These are phyloP conservation scores for Penicillium tannophilum DNA, from an alignment of 495 filamentous ascomycete genomes.

Conservation along the genomic window DNA sequence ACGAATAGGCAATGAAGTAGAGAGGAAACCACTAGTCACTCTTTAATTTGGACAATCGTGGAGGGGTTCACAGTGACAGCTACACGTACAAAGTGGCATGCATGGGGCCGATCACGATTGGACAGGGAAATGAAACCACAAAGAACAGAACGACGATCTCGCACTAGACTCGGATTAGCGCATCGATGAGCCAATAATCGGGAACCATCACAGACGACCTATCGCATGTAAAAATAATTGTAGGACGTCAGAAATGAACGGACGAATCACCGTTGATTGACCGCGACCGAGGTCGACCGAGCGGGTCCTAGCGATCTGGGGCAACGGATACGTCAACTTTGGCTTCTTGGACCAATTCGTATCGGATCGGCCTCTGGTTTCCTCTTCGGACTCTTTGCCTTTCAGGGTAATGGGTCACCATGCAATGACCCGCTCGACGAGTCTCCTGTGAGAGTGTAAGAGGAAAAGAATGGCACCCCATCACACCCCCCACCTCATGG, in stretches of 20 bases:
- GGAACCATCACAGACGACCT: slow-evolving; percentile 1
- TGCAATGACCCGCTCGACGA: not conserved
- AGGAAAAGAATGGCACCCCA: not conserved
- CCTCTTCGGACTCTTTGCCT: not conserved
- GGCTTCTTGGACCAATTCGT: not conserved
- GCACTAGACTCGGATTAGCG: not conserved
- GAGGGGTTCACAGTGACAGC: slow-evolving; percentile 19
- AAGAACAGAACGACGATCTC: not conserved
- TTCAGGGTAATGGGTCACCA: slow-evolving; percentile 1
- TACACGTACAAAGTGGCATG: slow-evolving; percentile 13
- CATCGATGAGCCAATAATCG: slow-evolving; percentile 24
- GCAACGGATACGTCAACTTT: slow-evolving; percentile 32
- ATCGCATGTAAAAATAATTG: slow-evolving; percentile 5
- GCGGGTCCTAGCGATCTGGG: slow-evolving; percentile 14
- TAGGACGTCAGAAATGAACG: slow-evolving; percentile 4
- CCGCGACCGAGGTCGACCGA: slow-evolving; percentile 17
- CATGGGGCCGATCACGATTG: slow-evolving; percentile 11
- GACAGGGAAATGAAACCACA: not conserved
- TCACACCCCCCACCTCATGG: not conserved
- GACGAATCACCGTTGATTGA: slow-evolving; percentile 9
- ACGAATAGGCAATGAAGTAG: no score
- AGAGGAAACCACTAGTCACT: no score
- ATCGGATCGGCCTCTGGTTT: not conserved
- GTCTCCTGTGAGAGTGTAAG: not conserved
- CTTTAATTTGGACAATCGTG: not conserved